Evolutionary conservation across 2,329 filamentous ascomycete genomes (phyloP).

Genomic region (Kalmusia sp.): DNA sequence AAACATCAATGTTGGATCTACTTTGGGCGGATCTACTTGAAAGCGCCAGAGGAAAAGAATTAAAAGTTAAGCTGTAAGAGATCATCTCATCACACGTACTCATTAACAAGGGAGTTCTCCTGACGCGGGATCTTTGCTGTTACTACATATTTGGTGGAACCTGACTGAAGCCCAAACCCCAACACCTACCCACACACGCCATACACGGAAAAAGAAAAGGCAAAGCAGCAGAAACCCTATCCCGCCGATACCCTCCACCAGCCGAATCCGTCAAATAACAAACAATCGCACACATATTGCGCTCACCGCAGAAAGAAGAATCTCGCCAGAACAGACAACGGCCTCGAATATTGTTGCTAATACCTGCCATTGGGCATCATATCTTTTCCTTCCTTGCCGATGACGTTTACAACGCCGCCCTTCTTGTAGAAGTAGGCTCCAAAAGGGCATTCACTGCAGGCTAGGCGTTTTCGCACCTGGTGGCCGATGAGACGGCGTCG

Average conservation of each 20-base stretch:
- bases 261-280: not conserved
- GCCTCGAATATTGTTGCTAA: not conserved
- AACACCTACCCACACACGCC: constrained; percentile 11
- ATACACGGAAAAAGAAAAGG: constrained; percentile 5
- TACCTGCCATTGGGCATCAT: not conserved
- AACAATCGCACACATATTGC: not conserved
- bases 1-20: too few relatives aligned
- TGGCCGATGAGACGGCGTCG: not conserved
- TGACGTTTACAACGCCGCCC: not conserved
- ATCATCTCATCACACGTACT: constrained; percentile 1
- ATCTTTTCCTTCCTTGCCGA: not conserved
- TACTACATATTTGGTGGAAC: constrained; percentile 14
- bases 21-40: too few relatives aligned
- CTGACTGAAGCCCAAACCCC: constrained; percentile 7
- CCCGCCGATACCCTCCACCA: not conserved
- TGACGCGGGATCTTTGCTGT: constrained; percentile 8
- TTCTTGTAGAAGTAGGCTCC: not conserved
- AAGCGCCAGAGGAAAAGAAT: too few relatives aligned
- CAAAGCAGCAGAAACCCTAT: not conserved
- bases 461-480: not conserved
- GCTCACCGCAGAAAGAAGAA: not conserved
- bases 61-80: too few relatives aligned
- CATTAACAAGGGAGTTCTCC: not conserved
- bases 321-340: not conserved
- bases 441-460: not conserved